phyloP scores from a whole-genome alignment of 176 grass and related monocot species.

The Sorghum bicolor region Sorghum_bicolor_NCBIv3 NC_012872.2:67441001-67441500 shows the following conservation, averaged over 20 bases:
- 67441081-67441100: background rate
- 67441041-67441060: too few species aligned
- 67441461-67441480: slow-evolving; percentile 71
- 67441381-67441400: background rate
- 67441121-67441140: background rate
- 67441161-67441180: background rate
- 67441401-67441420: slow-evolving; percentile 27
- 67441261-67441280: background rate
- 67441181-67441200: background rate
- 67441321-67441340: slow-evolving; percentile 37
- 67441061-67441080: too few species aligned
- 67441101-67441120: background rate
- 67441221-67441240: background rate
- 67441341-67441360: background rate
- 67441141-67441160: background rate
- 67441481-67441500: slow-evolving; percentile 64
- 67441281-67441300: background rate
- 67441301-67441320: slow-evolving; percentile 3
- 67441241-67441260: background rate
- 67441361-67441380: background rate
- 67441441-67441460: too few species aligned
- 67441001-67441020: too few species aligned
- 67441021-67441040: too few species aligned
- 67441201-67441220: background rate
- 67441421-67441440: slow-evolving; percentile 19